These are phyloP conservation scores for Tolypocladium tundrense DNA, from an alignment of 2,329 filamentous ascomycete genomes.

Conservation along the genomic window DNA sequence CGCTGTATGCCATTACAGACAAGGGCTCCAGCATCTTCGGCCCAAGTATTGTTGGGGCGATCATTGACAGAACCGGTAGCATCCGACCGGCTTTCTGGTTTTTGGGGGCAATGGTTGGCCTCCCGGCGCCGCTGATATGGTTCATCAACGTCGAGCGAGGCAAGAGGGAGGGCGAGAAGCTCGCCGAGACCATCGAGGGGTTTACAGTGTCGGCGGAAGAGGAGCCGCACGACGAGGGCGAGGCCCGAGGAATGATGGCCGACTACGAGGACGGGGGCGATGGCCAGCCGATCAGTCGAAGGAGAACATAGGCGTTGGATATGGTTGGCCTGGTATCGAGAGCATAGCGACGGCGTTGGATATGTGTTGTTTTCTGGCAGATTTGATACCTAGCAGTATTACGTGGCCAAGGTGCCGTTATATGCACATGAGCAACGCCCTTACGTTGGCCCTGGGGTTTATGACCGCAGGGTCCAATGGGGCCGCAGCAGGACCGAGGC, in stretches of 20 bases:
- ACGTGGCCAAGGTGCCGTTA: neutral
- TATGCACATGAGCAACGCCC: neutral
- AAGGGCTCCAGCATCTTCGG: slow-evolving; percentile 93
- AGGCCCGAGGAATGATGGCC: slow-evolving; percentile 8
- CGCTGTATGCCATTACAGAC: slow-evolving; percentile 93
- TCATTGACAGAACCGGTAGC: slow-evolving; percentile 74
- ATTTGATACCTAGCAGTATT: too few species aligned
- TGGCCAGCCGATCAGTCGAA: neutral
- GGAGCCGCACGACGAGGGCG: slow-evolving; percentile 1
- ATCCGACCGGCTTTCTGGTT: slow-evolving; percentile 90
- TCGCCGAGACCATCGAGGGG: slow-evolving; percentile 51
- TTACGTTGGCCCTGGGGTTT: neutral
- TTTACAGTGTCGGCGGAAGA: slow-evolving; percentile 24
- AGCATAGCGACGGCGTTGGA: slow-evolving; percentile 4
- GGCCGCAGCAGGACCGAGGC: neutral
- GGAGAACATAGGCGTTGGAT: neutral
- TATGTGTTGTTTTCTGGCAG: neutral
- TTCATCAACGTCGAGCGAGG: slow-evolving; percentile 77
- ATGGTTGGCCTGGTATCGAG: neutral
- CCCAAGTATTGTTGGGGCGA: slow-evolving; percentile 83
- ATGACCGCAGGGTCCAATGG: neutral
- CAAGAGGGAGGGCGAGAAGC: slow-evolving; percentile 53
- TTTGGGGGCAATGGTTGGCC: slow-evolving; percentile 69
- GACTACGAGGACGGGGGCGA: slow-evolving; percentile 5
- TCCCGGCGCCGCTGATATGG: slow-evolving; percentile 77